Evolutionary conservation across 2,329 filamentous ascomycete genomes (phyloP).

Genomic region (Dichotomopilus funicola): DNA sequence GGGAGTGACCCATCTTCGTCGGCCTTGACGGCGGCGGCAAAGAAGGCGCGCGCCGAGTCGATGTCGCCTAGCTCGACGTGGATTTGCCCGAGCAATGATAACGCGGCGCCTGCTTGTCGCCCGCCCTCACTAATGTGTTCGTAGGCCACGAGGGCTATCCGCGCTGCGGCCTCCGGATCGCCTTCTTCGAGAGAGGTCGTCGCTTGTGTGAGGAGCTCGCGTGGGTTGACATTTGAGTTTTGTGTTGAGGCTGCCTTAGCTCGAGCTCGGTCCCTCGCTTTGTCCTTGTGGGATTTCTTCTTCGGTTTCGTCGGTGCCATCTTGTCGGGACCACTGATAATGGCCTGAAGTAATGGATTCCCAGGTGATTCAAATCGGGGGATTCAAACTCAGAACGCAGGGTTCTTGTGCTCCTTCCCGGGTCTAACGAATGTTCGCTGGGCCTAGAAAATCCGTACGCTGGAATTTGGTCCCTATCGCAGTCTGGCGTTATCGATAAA

Average conservation of each 20-base stretch:
- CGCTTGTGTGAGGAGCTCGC: conserved; percentile 29
- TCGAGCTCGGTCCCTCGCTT: conserved; percentile 19
- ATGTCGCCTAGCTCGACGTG: conserved; percentile 76
- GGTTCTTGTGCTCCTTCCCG: no score
- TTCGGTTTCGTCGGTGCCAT: conserved; percentile 25
- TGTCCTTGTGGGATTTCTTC: conserved; percentile 20
- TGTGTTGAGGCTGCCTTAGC: conserved; percentile 15
- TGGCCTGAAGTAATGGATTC: background rate
- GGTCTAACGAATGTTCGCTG: no score
- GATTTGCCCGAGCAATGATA: conserved; percentile 76
- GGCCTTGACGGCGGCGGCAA: conserved; percentile 64
- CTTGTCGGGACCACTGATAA: background rate
- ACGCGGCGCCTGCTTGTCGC: conserved; percentile 52
- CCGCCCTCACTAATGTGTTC: conserved; percentile 38
- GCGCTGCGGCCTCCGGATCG: conserved; percentile 27
- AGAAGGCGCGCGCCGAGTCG: conserved; percentile 65
- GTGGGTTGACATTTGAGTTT: conserved; percentile 17
- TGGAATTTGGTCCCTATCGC: conserved; percentile 17
- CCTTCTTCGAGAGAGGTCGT: conserved; percentile 31
- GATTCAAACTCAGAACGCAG: no score
- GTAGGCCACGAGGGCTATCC: conserved; percentile 37
- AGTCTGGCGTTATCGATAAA: conserved; percentile 1
- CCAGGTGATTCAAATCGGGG: no score
- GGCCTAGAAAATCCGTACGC: no score
- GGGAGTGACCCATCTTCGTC: conserved; percentile 68